Conservation (phyloP, 495 filamentous ascomycete species). For the Tuber calosporum region DNA sequence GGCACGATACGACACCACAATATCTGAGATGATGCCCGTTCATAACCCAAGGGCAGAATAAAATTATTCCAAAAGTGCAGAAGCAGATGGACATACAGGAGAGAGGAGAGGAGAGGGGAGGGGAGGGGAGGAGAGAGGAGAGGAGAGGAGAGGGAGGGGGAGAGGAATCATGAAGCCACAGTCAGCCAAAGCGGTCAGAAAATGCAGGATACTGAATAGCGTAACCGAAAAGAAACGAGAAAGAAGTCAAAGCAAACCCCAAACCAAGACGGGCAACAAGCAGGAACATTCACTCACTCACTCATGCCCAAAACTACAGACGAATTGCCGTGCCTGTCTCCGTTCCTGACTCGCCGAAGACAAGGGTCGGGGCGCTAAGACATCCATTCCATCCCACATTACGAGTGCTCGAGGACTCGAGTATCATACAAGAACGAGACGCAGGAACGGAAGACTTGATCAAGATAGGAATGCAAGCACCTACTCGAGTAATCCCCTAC, state of each 20-base stretch:
- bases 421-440: background rate
- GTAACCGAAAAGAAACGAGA: background rate
- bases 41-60: background rate
- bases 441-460: slow-evolving; percentile 34
- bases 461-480: slow-evolving; percentile 27
- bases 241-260: background rate
- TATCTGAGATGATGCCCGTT: background rate
- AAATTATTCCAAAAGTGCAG: background rate
- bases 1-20: background rate
- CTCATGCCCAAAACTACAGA: background rate
- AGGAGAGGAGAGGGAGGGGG: background rate
- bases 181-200: background rate
- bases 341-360: background rate
- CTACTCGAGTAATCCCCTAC: background rate
- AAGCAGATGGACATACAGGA: background rate
- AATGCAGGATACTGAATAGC: background rate
- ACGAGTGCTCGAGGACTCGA: too few relatives aligned
- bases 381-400: slow-evolving; percentile 24
- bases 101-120: background rate
- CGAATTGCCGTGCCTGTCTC: slow-evolving; percentile 1
- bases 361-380: slow-evolving; percentile 40
- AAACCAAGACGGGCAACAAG: slow-evolving; percentile 1
- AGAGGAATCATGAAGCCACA: background rate
- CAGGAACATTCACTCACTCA: background rate
- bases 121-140: background rate